Percentiles rank a stretch among this genome's conserved stretches.
These are phyloP conservation scores for Auriscalpium vulgare DNA, from an alignment of 768 basidiomycete genomes.

Conservation along the genomic window DNA sequence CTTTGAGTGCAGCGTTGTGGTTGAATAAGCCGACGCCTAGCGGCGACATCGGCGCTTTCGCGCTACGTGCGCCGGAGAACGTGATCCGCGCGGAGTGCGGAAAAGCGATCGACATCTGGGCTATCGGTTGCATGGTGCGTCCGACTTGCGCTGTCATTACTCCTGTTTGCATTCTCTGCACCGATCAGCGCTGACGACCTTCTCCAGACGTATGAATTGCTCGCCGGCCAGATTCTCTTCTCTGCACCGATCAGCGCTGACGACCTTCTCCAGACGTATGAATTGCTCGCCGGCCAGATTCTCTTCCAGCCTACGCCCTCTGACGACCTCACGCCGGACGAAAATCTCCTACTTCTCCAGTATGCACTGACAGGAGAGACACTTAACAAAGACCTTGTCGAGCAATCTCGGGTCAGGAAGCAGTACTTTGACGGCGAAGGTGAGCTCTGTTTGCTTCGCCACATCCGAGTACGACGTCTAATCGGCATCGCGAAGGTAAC, in stretches of 20 bases:
- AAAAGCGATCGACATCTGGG: neutral
- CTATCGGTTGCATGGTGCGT: neutral
- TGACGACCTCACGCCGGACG: neutral
- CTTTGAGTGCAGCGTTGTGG: neutral
- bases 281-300: neutral
- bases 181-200: neutral
- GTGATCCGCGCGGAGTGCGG: neutral
- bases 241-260: neutral
- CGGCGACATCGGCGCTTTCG: neutral
- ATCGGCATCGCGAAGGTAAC: neutral
- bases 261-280: neutral
- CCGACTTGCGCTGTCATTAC: neutral
- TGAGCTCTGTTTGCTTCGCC: neutral
- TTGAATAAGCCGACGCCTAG: neutral
- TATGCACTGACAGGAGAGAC: neutral
- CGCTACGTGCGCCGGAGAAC: neutral
- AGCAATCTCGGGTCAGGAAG: neutral
- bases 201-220: neutral
- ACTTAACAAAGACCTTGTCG: neutral
- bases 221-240: neutral
- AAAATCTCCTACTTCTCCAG: neutral
- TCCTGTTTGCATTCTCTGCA: too few species aligned
- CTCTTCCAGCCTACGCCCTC: neutral
- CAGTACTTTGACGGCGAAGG: neutral
- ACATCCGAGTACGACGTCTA: neutral